Conservation (phyloP, 345 rosid species). For the Dovyalis caffra region DNA sequence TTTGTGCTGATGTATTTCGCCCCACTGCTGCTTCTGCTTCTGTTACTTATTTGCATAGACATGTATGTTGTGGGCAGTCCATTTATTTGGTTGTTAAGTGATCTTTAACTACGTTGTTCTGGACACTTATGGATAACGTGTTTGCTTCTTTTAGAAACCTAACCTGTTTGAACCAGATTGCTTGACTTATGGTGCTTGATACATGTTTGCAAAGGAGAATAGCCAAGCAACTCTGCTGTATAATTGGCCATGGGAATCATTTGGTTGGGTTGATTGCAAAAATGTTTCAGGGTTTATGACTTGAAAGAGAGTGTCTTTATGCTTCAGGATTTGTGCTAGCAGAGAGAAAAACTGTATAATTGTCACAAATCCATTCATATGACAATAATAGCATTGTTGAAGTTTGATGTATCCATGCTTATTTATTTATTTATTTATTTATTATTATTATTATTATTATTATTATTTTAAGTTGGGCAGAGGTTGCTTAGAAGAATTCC, state of each 20-base stretch:
- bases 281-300: background rate
- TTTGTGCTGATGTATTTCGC: constrained; percentile 1
- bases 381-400: background rate
- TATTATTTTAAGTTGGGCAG: background rate
- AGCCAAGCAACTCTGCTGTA: background rate
- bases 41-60: background rate
- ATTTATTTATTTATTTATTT: too few relatives aligned
- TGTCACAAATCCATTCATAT: background rate
- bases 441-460: background rate
- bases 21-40: background rate
- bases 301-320: background rate
- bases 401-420: background rate
- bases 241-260: too few relatives aligned
- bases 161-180: background rate
- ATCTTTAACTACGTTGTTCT: background rate
- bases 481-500: too few relatives aligned
- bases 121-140: background rate
- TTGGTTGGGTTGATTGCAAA: background rate
- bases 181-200: background rate
- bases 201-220: background rate
- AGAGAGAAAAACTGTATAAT: background rate
- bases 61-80: background rate
- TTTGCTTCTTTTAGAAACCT: background rate
- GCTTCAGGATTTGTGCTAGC: background rate
- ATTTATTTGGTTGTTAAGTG: background rate